A percentile compares a stretch with the other conserved stretches of the same genome.
Conservation (phyloP, 768 basidiomycete species). For the Russula ochroleuca region DNA sequence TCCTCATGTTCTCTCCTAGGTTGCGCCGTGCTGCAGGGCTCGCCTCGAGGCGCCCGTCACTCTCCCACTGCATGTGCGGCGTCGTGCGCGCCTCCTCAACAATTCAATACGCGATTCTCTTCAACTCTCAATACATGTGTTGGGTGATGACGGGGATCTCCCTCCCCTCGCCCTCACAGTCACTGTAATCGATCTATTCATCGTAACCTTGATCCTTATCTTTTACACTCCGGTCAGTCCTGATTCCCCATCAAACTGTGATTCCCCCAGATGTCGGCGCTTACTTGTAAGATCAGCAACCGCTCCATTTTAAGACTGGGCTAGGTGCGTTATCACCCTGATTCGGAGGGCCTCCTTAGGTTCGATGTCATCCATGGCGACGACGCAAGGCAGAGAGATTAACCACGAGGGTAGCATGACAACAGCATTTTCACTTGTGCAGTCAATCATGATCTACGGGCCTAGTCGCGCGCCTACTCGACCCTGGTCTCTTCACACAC, state of each 20-base stretch:
- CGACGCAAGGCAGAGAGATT: background rate
- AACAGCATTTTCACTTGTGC: conserved; percentile 15
- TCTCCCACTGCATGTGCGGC: background rate
- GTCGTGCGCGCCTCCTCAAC: conserved; percentile 13
- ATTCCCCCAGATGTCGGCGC: conserved; percentile 9
- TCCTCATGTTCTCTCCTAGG: conserved; percentile 19
- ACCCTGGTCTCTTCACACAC: conserved; percentile 20
- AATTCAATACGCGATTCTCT: background rate
- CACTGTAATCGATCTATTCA: conserved; percentile 14
- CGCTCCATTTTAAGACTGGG: conserved; percentile 6
- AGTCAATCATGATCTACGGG: conserved; percentile 14
- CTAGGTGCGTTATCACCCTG: conserved; percentile 9
- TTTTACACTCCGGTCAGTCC: conserved; percentile 2
- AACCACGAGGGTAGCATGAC: conserved; percentile 23
- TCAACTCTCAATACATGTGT: background rate
- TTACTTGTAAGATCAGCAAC: background rate
- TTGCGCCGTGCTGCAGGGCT: conserved; percentile 9
- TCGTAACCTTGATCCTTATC: conserved; percentile 25
- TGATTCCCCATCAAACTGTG: conserved; percentile 13
- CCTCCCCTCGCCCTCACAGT: background rate
- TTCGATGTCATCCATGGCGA: conserved; percentile 1
- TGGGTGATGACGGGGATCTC: background rate
- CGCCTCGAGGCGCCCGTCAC: conserved; percentile 19
- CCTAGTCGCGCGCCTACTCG: conserved; percentile 1
- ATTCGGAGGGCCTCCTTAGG: background rate